Evolutionary conservation across 768 basidiomycete genomes (phyloP).

Genomic region (Russula abietina): DNA sequence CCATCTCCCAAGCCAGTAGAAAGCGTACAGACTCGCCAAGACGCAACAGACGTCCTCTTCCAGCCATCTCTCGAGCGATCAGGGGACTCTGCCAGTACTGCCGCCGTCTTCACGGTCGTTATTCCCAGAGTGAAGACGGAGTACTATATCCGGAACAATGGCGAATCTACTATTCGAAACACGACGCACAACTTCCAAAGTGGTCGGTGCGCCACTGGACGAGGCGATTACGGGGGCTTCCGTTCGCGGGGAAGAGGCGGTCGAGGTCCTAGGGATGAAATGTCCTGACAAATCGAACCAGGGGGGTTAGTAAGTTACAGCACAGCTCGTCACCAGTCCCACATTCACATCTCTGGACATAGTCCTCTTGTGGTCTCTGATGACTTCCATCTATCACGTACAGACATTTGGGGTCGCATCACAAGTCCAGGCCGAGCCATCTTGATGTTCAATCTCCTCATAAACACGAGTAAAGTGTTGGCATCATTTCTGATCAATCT

Average conservation of each 20-base stretch:
- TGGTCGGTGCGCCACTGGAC: not conserved
- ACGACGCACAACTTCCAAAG: not conserved
- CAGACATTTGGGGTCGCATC: not conserved
- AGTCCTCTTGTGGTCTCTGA: not conserved
- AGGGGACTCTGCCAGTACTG: not conserved
- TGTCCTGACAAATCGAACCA: not conserved
- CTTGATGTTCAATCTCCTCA: not conserved
- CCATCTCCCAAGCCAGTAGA: not conserved
- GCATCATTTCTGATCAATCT: not conserved
- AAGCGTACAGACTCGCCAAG: slow-evolving; percentile 14
- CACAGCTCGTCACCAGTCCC: not conserved
- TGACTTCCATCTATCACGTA: not conserved
- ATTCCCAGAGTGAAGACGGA: slow-evolving; percentile 9
- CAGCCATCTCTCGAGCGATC: not conserved
- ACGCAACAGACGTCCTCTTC: slow-evolving; percentile 12
- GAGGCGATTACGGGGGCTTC: not conserved
- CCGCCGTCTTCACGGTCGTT: not conserved
- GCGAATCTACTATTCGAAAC: not conserved
- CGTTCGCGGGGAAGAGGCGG: not conserved
- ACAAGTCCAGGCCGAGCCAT: not conserved
- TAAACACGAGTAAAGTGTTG: not conserved
- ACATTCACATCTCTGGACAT: not conserved
- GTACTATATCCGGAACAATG: not conserved
- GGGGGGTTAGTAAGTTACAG: not conserved
- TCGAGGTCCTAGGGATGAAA: not conserved